A percentile compares a stretch with the other conserved stretches of the same genome.
Evolutionary conservation across 305 asterid genomes (phyloP).

Genomic region (Fraxinus dipetala): DNA sequence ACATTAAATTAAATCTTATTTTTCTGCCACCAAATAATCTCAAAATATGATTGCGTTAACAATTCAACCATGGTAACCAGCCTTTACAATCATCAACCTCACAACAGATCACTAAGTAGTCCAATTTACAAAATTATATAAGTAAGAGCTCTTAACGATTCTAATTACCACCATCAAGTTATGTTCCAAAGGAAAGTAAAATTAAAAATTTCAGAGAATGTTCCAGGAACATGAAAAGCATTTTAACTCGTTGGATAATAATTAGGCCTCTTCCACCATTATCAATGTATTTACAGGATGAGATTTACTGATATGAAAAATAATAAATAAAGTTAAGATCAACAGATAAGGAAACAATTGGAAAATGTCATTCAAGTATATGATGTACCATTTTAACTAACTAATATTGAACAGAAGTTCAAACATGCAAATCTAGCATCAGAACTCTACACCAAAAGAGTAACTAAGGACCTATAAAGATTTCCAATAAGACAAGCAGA

Average conservation of each 20-base stretch:
- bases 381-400: background rate
- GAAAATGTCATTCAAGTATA: background rate
- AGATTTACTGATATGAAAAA: background rate
- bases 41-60: background rate
- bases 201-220: background rate
- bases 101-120: background rate
- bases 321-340: background rate
- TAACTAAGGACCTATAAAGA: background rate
- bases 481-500: background rate
- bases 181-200: background rate
- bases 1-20: background rate
- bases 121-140: background rate
- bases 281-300: background rate
- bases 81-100: background rate
- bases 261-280: background rate
- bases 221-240: background rate
- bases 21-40: background rate
- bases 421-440: background rate
- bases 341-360: background rate
- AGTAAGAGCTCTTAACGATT: background rate
- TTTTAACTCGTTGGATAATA: background rate
- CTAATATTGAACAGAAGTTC: background rate
- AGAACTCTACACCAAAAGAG: background rate
- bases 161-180: background rate
- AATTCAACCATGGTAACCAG: background rate